phyloP scores from a whole-genome alignment of 768 basidiomycete genomes.

The Russula sp. region DNA sequence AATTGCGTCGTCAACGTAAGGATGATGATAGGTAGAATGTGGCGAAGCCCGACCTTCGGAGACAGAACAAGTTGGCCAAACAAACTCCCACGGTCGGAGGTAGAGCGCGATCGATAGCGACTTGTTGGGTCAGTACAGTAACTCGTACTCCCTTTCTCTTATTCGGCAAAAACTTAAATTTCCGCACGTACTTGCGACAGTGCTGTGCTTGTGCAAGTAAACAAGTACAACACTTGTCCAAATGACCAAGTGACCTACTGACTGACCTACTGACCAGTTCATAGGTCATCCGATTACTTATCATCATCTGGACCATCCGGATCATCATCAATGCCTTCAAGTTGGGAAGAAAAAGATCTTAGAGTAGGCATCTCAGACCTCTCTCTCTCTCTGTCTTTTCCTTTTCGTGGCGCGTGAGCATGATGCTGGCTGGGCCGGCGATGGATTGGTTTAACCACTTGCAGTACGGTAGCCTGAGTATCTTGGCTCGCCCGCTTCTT shows the following conservation, averaged over 20 bases:
- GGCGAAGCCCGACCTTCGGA: background rate
- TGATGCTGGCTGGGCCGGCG: too few relatives aligned
- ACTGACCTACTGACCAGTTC: too few relatives aligned
- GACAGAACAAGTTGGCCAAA: background rate
- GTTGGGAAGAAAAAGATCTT: too few relatives aligned
- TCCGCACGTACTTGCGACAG: background rate
- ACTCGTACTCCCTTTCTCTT: background rate
- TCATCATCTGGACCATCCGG: too few relatives aligned
- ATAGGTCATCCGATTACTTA: too few relatives aligned
- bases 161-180: background rate
- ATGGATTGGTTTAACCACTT: too few relatives aligned
- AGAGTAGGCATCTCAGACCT: too few relatives aligned
- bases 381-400: too few relatives aligned
- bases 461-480: background rate
- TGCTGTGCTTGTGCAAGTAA: background rate
- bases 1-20: background rate
- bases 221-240: too few relatives aligned
- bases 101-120: slow-evolving; percentile 21
- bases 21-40: background rate
- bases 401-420: too few relatives aligned
- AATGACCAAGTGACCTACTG: too few relatives aligned
- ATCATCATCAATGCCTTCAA: too few relatives aligned
- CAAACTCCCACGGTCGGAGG: slow-evolving; percentile 10
- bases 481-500: background rate
- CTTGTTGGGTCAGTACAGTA: background rate